phyloP scores from a whole-genome alignment of 768 basidiomycete genomes.

The Tulasnella sp. region DNA sequence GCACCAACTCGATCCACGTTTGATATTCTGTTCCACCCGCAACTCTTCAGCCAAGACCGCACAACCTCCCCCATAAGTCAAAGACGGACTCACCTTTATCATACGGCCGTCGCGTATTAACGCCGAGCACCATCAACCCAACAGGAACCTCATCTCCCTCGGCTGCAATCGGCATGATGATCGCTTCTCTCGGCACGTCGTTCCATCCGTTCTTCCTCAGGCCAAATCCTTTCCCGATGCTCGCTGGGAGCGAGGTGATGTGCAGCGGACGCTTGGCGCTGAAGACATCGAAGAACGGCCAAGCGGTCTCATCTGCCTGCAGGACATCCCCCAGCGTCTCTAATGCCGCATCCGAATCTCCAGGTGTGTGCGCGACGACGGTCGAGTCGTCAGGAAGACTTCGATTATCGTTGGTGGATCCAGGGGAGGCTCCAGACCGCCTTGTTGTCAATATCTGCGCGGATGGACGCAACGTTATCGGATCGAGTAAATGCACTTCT shows the following conservation, averaged over 20 bases:
- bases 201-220: constrained; percentile 32
- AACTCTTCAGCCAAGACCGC: not conserved
- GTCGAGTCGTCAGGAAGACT: constrained; percentile 17
- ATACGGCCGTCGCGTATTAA: constrained; percentile 36
- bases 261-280: constrained; percentile 18
- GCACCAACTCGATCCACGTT: constrained; percentile 34
- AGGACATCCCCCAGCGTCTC: not conserved
- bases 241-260: not conserved
- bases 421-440: constrained; percentile 7
- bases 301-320: not conserved
- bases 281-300: constrained; percentile 27
- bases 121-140: constrained; percentile 35
- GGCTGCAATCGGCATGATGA: constrained; percentile 34
- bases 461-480: constrained; percentile 8
- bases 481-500: constrained; percentile 20
- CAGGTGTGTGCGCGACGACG: constrained; percentile 28
- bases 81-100: constrained; percentile 28
- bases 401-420: not conserved
- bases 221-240: constrained; percentile 15
- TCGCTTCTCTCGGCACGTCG: constrained; percentile 33
- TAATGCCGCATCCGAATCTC: constrained; percentile 26
- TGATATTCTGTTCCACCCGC: constrained; percentile 29
- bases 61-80: not conserved
- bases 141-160: constrained; percentile 32
- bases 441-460: not conserved